Evolutionary conservation across 805 yeast genomes (phyloP).

Genomic region (Ogataea thermomethanolica): DNA sequence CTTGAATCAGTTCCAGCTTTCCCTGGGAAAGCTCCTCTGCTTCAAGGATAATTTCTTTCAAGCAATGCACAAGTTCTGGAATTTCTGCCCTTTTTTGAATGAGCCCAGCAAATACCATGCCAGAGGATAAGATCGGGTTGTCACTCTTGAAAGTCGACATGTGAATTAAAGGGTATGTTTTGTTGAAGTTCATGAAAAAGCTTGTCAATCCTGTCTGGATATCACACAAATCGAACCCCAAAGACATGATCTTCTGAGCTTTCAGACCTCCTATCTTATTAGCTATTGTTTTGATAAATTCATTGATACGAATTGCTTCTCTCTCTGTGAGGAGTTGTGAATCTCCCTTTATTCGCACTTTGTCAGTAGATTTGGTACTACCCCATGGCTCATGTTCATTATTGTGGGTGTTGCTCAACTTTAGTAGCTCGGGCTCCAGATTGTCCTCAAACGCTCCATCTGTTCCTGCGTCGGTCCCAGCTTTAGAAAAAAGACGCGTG

Average conservation of each 20-base stretch:
- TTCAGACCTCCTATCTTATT: too few species aligned
- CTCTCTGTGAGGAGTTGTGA: too few species aligned
- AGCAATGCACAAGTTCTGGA: neutral
- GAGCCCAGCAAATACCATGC: conserved; percentile 13
- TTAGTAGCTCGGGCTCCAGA: conserved; percentile 6
- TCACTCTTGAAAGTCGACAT: conserved; percentile 10
- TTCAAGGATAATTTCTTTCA: conserved; percentile 6
- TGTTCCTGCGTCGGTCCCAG: conserved; percentile 2
- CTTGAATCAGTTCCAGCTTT: conserved; percentile 12
- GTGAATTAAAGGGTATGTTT: conserved; percentile 16
- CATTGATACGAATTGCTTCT: too few species aligned
- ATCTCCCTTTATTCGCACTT: neutral
- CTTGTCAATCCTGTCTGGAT: conserved; percentile 1
- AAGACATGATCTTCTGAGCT: too few species aligned
- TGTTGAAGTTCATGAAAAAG: conserved; percentile 13
- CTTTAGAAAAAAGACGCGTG: conserved; percentile 7
- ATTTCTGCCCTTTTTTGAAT: neutral
- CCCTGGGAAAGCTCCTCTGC: conserved; percentile 4
- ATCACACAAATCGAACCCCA: neutral
- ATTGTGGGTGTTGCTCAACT: neutral
- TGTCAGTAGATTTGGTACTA: neutral
- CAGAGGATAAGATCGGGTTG: conserved; percentile 3
- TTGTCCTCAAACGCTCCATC: neutral
- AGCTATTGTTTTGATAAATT: too few species aligned
- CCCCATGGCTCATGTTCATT: neutral